Percentiles rank a stretch among this genome's conserved stretches.
Conservation (phyloP, 352 stramenopile genomes). For the Phytophthora boehmeriae region DNA sequence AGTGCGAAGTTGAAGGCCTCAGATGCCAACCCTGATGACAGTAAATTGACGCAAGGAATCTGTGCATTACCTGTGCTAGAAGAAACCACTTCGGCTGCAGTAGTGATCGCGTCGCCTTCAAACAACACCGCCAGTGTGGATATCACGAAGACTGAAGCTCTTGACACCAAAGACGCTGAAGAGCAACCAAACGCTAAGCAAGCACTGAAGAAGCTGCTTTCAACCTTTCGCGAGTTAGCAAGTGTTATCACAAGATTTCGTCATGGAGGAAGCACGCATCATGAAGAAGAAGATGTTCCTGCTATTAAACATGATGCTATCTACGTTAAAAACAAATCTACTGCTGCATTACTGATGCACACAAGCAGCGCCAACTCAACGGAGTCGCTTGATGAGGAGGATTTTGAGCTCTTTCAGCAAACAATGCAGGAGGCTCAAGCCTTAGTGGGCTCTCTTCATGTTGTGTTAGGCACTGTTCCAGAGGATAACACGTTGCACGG, state of each 20-base stretch:
- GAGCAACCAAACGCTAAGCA: conserved; percentile 22
- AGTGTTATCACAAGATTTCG: conserved; percentile 29
- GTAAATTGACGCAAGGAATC: conserved; percentile 3
- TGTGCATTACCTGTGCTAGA: conserved; percentile 6
- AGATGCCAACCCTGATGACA: conserved; percentile 10
- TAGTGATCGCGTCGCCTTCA: not conserved
- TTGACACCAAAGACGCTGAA: conserved; percentile 1
- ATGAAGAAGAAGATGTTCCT: conserved; percentile 1
- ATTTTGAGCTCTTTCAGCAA: conserved; percentile 30
- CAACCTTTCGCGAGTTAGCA: conserved; percentile 34
- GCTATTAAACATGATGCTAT: conserved; percentile 1
- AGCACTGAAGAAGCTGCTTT: conserved; percentile 27
- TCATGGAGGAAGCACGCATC: conserved; percentile 7
- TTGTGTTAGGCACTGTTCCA: conserved; percentile 28
- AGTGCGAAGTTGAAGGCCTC: conserved; percentile 26
- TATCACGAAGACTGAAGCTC: not conserved
- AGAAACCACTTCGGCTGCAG: conserved; percentile 1
- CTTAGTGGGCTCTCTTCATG: conserved; percentile 36
- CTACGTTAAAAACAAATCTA: not conserved
- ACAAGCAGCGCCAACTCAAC: conserved; percentile 2
- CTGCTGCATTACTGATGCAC: conserved; percentile 3
- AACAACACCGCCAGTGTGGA: conserved; percentile 9
- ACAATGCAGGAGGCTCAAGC: conserved; percentile 33
- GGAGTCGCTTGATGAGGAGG: conserved; percentile 20
- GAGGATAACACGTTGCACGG: conserved; percentile 22